Conservation (phyloP, 257 asterid species). For the Solanum chiquidenum region DNA sequence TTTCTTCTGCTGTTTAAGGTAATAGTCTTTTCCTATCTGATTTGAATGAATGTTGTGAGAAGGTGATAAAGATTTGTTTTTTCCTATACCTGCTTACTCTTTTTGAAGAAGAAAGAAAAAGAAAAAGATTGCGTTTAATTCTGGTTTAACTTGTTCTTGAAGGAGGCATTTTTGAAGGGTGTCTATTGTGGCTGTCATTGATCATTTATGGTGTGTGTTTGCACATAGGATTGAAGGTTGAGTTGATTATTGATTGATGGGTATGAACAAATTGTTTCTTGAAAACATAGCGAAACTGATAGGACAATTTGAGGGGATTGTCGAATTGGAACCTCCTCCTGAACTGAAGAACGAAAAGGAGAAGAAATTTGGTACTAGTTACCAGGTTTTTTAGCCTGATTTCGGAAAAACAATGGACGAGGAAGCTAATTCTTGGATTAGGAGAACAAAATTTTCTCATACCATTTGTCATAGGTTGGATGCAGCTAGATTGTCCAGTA, state of each 20-base stretch:
- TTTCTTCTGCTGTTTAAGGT: not conserved
- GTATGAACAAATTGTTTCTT: constrained; percentile 9
- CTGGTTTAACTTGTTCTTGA: not conserved
- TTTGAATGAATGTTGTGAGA: not conserved
- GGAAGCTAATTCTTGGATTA: constrained; percentile 61
- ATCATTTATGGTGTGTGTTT: not conserved
- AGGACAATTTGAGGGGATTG: constrained; percentile 11
- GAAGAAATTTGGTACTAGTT: not conserved
- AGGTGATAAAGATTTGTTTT: not conserved
- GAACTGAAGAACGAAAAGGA: constrained; percentile 7
- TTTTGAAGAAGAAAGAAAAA: not conserved
- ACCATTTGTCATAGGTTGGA: constrained; percentile 62
- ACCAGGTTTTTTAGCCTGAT: not conserved
- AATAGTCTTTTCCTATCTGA: constrained; percentile 3
- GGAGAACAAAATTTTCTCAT: constrained; percentile 65
- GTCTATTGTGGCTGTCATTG: constrained; percentile 6
- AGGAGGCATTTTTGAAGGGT: not conserved
- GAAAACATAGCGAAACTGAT: constrained; percentile 4
- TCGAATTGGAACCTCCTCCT: constrained; percentile 19
- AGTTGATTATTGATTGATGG: constrained; percentile 27
- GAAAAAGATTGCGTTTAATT: not conserved
- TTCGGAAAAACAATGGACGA: constrained; percentile 35
- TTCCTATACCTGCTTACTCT: not conserved
- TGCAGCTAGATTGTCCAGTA: constrained; percentile 29
- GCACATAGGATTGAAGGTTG: constrained; percentile 10